Percentiles rank a stretch among this genome's conserved stretches.
Evolutionary conservation across 1,139 yeast genomes (phyloP).

Genomic region (Yamadazyma atlantica): DNA sequence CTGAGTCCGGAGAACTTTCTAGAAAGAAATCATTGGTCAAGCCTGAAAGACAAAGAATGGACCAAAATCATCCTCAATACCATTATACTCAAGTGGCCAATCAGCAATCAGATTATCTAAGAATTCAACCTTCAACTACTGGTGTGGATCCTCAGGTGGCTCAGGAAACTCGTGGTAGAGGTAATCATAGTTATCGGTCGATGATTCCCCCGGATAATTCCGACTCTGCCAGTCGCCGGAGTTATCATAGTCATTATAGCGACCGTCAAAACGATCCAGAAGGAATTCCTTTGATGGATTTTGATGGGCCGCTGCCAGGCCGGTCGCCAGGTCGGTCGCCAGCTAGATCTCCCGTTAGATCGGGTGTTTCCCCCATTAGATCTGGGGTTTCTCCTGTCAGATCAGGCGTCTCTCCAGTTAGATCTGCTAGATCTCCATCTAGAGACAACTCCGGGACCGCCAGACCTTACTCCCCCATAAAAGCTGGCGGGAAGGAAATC

Average conservation of each 20-base stretch:
- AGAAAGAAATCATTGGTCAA: conserved; percentile 72
- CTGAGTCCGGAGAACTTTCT: conserved; percentile 47
- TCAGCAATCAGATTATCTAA: conserved; percentile 61
- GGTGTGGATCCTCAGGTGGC: conserved; percentile 62
- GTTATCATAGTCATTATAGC: conserved; percentile 2
- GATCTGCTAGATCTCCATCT: conserved; percentile 1
- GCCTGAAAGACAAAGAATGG: conserved; percentile 74
- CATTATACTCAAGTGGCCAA: conserved; percentile 83
- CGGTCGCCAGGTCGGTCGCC: conserved; percentile 3
- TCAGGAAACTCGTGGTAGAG: conserved; percentile 8
- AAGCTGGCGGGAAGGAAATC: conserved; percentile 49
- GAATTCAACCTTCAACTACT: conserved; percentile 68
- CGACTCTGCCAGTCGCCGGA: neutral
- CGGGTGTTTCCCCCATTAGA: neutral
- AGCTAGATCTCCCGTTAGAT: neutral
- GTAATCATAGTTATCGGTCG: conserved; percentile 14
- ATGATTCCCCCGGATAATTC: conserved; percentile 2
- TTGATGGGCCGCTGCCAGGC: conserved; percentile 5
- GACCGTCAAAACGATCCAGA: conserved; percentile 24
- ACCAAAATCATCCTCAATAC: conserved; percentile 68
- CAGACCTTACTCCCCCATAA: conserved; percentile 8
- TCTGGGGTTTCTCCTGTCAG: neutral
- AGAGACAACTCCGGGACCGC: neutral
- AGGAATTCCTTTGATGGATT: conserved; percentile 50
- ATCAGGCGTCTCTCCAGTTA: conserved; percentile 1